Evolutionary conservation across 495 filamentous ascomycete species (phyloP).

Genomic region (Lophiotrema nucula): DNA sequence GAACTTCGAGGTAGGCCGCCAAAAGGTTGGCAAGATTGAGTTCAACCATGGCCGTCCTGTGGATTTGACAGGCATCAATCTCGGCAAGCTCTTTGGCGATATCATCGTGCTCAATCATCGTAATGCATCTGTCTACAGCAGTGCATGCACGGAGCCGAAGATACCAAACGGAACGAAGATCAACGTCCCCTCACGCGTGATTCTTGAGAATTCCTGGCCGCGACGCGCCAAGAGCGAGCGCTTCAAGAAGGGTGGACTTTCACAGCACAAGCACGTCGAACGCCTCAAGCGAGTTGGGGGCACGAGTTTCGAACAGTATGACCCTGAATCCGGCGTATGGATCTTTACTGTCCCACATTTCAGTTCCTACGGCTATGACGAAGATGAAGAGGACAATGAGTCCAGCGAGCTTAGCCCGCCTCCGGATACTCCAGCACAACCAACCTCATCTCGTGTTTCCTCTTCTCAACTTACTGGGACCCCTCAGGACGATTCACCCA

Average conservation of each 20-base stretch:
- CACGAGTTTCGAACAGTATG: conserved; percentile 78
- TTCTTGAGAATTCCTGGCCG: conserved; percentile 87
- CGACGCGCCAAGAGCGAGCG: conserved; percentile 40
- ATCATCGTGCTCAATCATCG: conserved; percentile 74
- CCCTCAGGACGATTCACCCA: conserved; percentile 30
- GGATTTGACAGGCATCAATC: conserved; percentile 68
- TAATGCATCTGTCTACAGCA: conserved; percentile 81
- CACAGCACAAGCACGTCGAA: conserved; percentile 73
- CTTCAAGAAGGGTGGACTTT: conserved; percentile 51
- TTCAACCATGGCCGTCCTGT: conserved; percentile 64
- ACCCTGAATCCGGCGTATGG: conserved; percentile 78
- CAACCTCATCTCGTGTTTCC: conserved; percentile 30
- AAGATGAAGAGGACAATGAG: conserved; percentile 53
- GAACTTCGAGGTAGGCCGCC: conserved; percentile 77
- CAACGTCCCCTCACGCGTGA: conserved; percentile 84
- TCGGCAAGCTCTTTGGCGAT: conserved; percentile 68
- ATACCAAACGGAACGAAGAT: conserved; percentile 79
- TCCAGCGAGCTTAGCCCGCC: conserved; percentile 57
- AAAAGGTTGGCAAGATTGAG: conserved; percentile 71
- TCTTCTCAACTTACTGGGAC: conserved; percentile 38
- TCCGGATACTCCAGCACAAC: conserved; percentile 60
- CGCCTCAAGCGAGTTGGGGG: conserved; percentile 72
- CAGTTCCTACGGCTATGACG: conserved; percentile 90
- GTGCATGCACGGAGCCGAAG: conserved; percentile 57
- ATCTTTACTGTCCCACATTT: conserved; percentile 89